Base-by-base conservation (phyloP, 2,329 filamentous ascomycete species). In the Aspergillus sp. region DNA sequence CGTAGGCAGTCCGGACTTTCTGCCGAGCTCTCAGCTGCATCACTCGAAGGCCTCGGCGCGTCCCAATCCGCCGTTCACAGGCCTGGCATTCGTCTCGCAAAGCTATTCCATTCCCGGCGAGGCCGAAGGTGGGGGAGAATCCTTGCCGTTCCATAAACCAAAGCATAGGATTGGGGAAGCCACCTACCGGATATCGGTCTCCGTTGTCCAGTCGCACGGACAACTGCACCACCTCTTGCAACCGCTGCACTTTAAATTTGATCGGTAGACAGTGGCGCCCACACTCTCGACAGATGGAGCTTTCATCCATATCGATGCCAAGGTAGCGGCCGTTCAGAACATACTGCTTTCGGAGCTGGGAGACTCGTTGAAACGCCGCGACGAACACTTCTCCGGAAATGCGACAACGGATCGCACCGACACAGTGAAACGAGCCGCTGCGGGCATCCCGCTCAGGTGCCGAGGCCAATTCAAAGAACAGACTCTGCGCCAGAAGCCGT, bases 81-180 rank as follows among this genome's bases (percentile, higher is more conserved):
- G 33, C 33, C 45, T 13, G 24, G 36, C 33, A 47, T n/a, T 47
- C 45, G n/a, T 47, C 45, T 24, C 45, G 45, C 16, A 17, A 13
- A 22, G 17, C 33, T 19, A 47, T 17, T 13, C 33, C 17, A 38
- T 17, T n/a, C 16, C 45, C 45, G 16, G 45, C 30, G 22, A 47
- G 24, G 32, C 45, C 45, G 32, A 38, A 47, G 13, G 32, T 38
- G 17, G 45, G 33, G 17, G 45, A 24, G 30, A 50, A 24, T 40
- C 48, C 48, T 17, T 50, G 48, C 9, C 22, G 48, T 22, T 45
- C 20, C 24, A 50, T 45, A 19, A 50, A 50, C 41, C 48, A 45
- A 13, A 40, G 48, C 26, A 50, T 26, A 11, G 48, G 17, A 14
- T 50, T 36, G 11, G 48, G 40, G 22, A 45, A 45, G 9, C 40